Base-by-base conservation (phyloP, 192 early-diverging fungal genomes). In the Helicostylum pulchrum region DNA sequence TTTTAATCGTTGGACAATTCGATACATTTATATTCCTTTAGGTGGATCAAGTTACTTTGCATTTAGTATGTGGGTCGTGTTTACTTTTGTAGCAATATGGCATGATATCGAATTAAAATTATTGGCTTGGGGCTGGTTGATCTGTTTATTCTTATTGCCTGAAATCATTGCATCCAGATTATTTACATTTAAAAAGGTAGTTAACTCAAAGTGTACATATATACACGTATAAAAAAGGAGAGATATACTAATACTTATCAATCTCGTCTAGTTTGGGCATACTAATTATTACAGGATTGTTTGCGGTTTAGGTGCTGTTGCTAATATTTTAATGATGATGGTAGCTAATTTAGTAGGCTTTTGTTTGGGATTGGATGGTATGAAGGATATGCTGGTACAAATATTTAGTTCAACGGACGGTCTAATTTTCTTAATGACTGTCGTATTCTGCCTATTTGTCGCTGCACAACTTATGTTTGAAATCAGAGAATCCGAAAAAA, bases 1-100 rank as follows among this genome's bases (percentile, higher is more conserved):
- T 59, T 98, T 82, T 71, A 95, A 98, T 71, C 80, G 85, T 31
- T 98, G 95, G 95, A 77, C 87, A 4, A 80, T 34, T 50, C 48
- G 66, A 46, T 91, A 91, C 55, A 80, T 98, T 45, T 98, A 97
- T 73, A 83, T 97, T 7, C 95, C 96, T 11, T 72, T 98, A 53
- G 96, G 96, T 14, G 95, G 95, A 39, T 72, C 80, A 7, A 69
- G 70, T 7, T 82, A 87, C 52, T 80, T 84, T 49, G 44, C 78
- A 12, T 80, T 90, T 73, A 94, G 94, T 68, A 87, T 90, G 34
- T 91, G 88, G 72, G 80, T 90, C 0, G 82, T 92, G 2, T 98
- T 98, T 73, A 94, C 94, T 0, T 98, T 97, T 82, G 96, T 98
- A 9, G 96, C 95, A 11, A 56, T 97, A 14, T 98, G 96, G 96